Percentiles rank a stretch among this genome's conserved stretches.
Conservation (phyloP, 2,329 filamentous ascomycete genomes). For the Coniella lustricola region DNA sequence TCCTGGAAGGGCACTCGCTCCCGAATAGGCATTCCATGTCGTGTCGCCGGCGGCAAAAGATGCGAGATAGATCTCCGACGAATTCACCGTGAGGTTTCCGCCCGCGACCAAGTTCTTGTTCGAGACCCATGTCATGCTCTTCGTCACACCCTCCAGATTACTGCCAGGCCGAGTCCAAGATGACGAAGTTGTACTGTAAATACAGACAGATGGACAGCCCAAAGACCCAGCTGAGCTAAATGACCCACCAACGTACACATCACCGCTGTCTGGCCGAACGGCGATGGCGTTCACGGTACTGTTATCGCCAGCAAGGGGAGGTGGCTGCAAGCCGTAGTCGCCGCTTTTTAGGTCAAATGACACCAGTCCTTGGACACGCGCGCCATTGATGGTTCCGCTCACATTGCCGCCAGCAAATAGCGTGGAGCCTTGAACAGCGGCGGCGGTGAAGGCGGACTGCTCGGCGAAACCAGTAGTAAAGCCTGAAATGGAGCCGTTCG, state of each 20-base stretch:
- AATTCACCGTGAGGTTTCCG: conserved; percentile 65
- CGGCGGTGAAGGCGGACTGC: conserved; percentile 67
- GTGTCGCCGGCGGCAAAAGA: conserved; percentile 63
- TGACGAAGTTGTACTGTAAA: conserved; percentile 60
- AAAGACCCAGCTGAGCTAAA: conserved; percentile 81
- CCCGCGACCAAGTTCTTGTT: conserved; percentile 67
- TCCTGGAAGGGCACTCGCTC: conserved; percentile 64
- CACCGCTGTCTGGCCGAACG: conserved; percentile 59
- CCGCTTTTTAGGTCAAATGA: conserved; percentile 67
- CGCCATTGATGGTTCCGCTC: conserved; percentile 59
- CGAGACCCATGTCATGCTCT: conserved; percentile 68
- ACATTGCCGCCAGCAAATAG: conserved; percentile 80
- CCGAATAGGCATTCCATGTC: conserved; percentile 58
- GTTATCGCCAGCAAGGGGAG: conserved; percentile 62
- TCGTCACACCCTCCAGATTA: conserved; percentile 62
- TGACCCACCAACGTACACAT: conserved; percentile 79
- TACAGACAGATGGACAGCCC: conserved; percentile 74
- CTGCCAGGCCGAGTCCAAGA: conserved; percentile 79
- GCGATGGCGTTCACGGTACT: conserved; percentile 72
- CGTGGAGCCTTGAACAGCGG: conserved; percentile 59
- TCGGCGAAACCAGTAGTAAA: conserved; percentile 58
- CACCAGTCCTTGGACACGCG: conserved; percentile 64
- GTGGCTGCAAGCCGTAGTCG: conserved; percentile 64
- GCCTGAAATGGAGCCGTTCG: conserved; percentile 58
- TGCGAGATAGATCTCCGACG: conserved; percentile 60